phyloP scores from a whole-genome alignment of 352 stramenopile genomes.

The Blastocystis sp. region DNA sequence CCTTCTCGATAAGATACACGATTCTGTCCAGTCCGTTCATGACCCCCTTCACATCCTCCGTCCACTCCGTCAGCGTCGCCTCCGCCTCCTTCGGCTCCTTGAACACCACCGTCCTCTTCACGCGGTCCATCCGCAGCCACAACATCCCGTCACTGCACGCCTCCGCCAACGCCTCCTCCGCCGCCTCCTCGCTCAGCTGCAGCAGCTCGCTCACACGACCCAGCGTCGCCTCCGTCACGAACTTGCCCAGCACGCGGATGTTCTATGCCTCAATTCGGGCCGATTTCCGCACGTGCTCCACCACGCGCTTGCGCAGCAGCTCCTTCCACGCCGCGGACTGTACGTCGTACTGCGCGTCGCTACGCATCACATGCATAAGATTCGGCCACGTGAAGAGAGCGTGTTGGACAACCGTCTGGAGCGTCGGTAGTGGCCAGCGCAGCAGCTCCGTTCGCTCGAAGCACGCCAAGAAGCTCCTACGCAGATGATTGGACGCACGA shows the following conservation, averaged over 20 bases:
- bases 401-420: neutral
- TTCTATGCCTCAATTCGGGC: conserved; percentile 16
- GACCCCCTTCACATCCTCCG: conserved; percentile 52
- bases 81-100: conserved; percentile 36
- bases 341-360: neutral
- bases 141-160: conserved; percentile 18
- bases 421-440: neutral
- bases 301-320: conserved; percentile 34
- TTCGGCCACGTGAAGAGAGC: neutral
- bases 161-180: conserved; percentile 20
- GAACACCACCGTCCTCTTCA: conserved; percentile 44
- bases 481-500: too few species aligned
- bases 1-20: conserved; percentile 64
- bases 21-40: conserved; percentile 39
- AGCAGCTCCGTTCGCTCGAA: conserved; percentile 39
- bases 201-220: conserved; percentile 4
- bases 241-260: conserved; percentile 43
- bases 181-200: neutral
- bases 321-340: conserved; percentile 3
- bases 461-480: conserved; percentile 10
- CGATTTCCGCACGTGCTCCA: conserved; percentile 26
- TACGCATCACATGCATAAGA: neutral
- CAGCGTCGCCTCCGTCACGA: conserved; percentile 14
- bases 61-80: conserved; percentile 36
- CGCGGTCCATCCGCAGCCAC: conserved; percentile 46